A percentile compares a stretch with the other conserved stretches of the same genome.
Conservation (phyloP, 2,329 filamentous ascomycete genomes). For the Botrytis cinerea region DNA sequence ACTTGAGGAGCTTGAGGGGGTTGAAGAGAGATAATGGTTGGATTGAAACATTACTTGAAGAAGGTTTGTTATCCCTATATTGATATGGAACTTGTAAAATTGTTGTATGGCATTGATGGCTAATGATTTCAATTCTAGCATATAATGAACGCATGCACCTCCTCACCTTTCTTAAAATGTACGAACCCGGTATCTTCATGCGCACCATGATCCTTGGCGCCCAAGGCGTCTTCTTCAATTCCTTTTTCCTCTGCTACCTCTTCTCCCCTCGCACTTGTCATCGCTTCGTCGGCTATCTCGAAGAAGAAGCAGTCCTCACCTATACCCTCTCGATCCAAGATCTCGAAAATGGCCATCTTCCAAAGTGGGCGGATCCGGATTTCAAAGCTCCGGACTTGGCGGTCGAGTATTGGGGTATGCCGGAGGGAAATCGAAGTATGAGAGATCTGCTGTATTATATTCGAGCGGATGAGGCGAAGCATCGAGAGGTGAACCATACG, state of each 20-base stretch:
- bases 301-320: constrained; percentile 95
- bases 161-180: constrained; percentile 89
- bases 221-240: constrained; percentile 96
- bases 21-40: constrained; percentile 94
- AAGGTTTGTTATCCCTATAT: background rate
- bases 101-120: constrained; percentile 63
- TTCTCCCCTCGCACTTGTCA: constrained; percentile 85
- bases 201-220: constrained; percentile 86
- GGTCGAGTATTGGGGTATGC: constrained; percentile 91
- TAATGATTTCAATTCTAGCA: constrained; percentile 66
- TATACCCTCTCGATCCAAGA: constrained; percentile 89
- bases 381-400: constrained; percentile 86
- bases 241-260: constrained; percentile 86
- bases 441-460: constrained; percentile 85
- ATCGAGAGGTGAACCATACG: constrained; percentile 94
- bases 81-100: constrained; percentile 58
- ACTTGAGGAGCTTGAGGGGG: constrained; percentile 78
- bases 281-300: constrained; percentile 93
- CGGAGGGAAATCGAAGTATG: constrained; percentile 80
- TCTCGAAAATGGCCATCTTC: constrained; percentile 79
- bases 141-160: constrained; percentile 96
- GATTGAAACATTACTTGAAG: constrained; percentile 87
- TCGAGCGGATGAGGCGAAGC: constrained; percentile 84
- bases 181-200: constrained; percentile 80
- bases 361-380: constrained; percentile 70